Base-by-base conservation (phyloP, 495 filamentous ascomycete species). In the Mycothermus thermophilus region DNA sequence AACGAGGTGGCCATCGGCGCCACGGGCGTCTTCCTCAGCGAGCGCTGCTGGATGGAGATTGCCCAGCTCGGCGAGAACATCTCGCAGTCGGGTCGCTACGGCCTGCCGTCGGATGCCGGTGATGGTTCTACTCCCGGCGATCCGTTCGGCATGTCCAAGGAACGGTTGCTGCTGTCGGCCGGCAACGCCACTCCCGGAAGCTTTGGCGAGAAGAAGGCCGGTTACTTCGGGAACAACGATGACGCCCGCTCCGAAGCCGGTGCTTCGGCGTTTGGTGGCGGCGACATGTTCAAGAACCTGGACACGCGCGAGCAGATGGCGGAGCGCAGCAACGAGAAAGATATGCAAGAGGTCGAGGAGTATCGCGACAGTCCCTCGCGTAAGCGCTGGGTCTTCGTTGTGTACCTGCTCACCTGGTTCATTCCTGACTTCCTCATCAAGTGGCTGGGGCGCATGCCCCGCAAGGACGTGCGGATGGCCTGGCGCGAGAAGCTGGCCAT, bases 401-500 rank as follows among this genome's bases (percentile, higher is more conserved):
- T 93, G 25, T 93, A 76, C 45, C 31, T 83, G 13, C 59, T 97
- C 32, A 96, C 90, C 2, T 97, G 74, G 56, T 86, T 68, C 43
- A 65, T 95, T 27, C 90, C 90, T 13, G 83, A 93, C 54, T 81
- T 95, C 46, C 47, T 77, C 28, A 83, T 95, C 57, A 69, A 75
- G 30, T 68, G 66, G 50, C 37, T 92, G 35, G 87, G 87, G 11
- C 71, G 83, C 11, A 95, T 94, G 79, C 75, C 78, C 44, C 79
- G 90, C 30, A 88, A 88, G 54, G 90, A 97, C 50, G 74, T 97
- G n/a, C 80, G 84, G 28, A 67, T 77, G 42, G 90, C 90, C 3
- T 97, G 90, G 90, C 72, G 90, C 40, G 90, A 97, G 54, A 97
- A 97, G 67, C 58, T 96, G 37, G 90, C 90, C 22, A 99, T 99